phyloP scores from a whole-genome alignment of 163 green algal genomes.

The Dunaliella salina region DNA sequence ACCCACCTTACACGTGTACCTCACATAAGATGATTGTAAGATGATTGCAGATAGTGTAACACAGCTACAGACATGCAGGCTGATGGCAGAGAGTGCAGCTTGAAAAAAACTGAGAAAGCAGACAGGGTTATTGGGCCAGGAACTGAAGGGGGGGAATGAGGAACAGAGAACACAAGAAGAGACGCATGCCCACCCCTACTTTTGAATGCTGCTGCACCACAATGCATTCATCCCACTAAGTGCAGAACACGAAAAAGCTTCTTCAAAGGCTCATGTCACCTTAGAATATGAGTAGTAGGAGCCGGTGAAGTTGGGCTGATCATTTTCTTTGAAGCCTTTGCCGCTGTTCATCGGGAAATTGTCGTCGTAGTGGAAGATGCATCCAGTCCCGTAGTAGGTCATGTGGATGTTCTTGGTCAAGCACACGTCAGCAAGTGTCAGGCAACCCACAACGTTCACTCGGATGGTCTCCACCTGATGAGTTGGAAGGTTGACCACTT shows the following conservation, averaged over 20 bases:
- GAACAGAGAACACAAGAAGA: too few relatives aligned
- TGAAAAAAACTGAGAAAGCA: too few relatives aligned
- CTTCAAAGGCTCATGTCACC: constrained; percentile 20
- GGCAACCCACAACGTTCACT: constrained; percentile 89
- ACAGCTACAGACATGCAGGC: too few relatives aligned
- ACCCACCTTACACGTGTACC: too few relatives aligned
- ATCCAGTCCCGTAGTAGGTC: constrained; percentile 93
- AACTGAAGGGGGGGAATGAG: too few relatives aligned
- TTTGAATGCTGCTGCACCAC: too few relatives aligned
- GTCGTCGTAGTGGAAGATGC: constrained; percentile 99
- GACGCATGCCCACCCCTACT: too few relatives aligned
- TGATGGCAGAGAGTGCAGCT: too few relatives aligned
- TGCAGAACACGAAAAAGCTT: neutral
- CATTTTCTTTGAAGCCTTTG: constrained; percentile 89
- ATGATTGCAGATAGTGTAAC: too few relatives aligned
- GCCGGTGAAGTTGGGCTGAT: constrained; percentile 94
- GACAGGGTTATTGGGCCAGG: too few relatives aligned
- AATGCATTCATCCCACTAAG: too few relatives aligned
- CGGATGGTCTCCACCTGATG: constrained; percentile 86
- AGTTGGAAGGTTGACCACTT: neutral
- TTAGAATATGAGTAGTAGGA: constrained; percentile 97
- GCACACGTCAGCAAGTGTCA: constrained; percentile 87
- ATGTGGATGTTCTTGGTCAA: constrained; percentile 76
- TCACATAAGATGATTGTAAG: too few relatives aligned
- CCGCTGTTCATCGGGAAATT: constrained; percentile 70